Percentiles rank a stretch among this genome's conserved stretches.
Evolutionary conservation across 306 rosid genomes (phyloP).

Genomic region (Malus sieversii): DNA sequence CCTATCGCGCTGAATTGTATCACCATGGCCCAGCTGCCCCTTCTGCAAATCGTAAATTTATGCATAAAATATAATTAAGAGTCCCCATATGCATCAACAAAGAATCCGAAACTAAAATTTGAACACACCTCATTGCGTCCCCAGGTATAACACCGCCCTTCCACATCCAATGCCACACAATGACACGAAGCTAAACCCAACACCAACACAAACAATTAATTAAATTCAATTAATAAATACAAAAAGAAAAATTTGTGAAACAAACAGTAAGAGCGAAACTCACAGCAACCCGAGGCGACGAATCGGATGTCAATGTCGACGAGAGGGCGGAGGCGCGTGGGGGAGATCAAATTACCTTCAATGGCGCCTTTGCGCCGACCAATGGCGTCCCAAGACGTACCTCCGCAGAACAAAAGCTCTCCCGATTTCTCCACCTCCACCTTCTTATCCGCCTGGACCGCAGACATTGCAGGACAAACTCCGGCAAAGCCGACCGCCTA

Average conservation of each 20-base stretch:
- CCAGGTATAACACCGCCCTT: conserved; percentile 97
- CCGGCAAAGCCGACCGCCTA: conserved; percentile 42
- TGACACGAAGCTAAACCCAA: conserved; percentile 78
- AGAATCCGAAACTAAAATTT: conserved; percentile 6
- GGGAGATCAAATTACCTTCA: conserved; percentile 75
- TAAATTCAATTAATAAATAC: not conserved
- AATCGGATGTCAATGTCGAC: conserved; percentile 63
- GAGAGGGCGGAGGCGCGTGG: conserved; percentile 87
- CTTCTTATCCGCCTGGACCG: conserved; percentile 55
- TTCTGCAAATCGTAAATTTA: conserved; percentile 49
- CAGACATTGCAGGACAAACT: conserved; percentile 72
- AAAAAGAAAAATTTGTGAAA: not conserved
- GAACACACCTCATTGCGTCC: conserved; percentile 85
- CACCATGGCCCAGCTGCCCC: conserved; percentile 98
- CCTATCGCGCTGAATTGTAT: conserved; percentile 84
- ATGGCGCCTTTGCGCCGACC: conserved; percentile 70
- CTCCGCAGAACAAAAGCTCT: conserved; percentile 93
- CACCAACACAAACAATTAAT: not conserved
- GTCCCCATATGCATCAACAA: not conserved
- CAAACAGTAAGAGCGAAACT: not conserved
- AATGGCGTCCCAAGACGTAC: conserved; percentile 72
- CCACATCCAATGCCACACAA: conserved; percentile 92
- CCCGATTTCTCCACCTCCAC: conserved; percentile 51
- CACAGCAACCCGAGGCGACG: conserved; percentile 82
- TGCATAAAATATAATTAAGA: conserved; percentile 2